Percentiles rank a stretch among this genome's conserved stretches.
Conservation (phyloP, 2,329 filamentous ascomycete species). For the Sarocladium kiliense region DNA sequence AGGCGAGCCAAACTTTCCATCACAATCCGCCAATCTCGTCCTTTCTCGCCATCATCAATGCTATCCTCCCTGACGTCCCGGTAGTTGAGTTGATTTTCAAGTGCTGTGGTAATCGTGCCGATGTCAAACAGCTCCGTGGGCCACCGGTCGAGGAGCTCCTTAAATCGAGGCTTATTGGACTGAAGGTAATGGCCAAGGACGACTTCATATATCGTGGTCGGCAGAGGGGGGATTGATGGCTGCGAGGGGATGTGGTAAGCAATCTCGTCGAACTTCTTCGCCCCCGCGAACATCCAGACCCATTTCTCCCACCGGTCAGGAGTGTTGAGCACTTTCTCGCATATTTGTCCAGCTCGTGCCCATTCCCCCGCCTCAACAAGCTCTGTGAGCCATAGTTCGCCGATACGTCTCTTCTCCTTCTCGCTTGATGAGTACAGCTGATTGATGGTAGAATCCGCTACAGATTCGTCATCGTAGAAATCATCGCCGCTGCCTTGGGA, state of each 20-base stretch:
- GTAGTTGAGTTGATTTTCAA: constrained; percentile 77
- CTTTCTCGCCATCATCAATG: constrained; percentile 65
- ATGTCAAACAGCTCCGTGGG: constrained; percentile 79
- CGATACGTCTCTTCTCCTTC: constrained; percentile 84
- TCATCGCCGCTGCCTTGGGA: constrained; percentile 45
- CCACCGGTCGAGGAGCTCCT: constrained; percentile 78
- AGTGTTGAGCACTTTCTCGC: constrained; percentile 75
- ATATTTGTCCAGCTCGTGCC: constrained; percentile 71
- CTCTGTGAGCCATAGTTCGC: constrained; percentile 89
- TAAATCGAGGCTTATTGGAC: constrained; percentile 68
- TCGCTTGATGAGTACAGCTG: constrained; percentile 62
- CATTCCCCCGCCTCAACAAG: constrained; percentile 72
- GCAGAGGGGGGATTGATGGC: constrained; percentile 72
- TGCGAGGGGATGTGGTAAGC: constrained; percentile 74
- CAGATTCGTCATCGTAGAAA: constrained; percentile 65
- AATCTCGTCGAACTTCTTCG: constrained; percentile 85
- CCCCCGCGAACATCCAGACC: constrained; percentile 87
- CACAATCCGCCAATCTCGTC: constrained; percentile 84
- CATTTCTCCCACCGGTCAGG: constrained; percentile 89
- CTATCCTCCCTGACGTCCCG: constrained; percentile 71
- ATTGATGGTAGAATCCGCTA: constrained; percentile 53
- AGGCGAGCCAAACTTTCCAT: constrained; percentile 80
- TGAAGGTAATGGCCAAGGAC: constrained; percentile 85
- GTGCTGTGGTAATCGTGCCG: constrained; percentile 65
- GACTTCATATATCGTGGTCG: constrained; percentile 80